Conservation (phyloP, 306 rosid genomes). For the Cucurbita argyrosperma region DNA sequence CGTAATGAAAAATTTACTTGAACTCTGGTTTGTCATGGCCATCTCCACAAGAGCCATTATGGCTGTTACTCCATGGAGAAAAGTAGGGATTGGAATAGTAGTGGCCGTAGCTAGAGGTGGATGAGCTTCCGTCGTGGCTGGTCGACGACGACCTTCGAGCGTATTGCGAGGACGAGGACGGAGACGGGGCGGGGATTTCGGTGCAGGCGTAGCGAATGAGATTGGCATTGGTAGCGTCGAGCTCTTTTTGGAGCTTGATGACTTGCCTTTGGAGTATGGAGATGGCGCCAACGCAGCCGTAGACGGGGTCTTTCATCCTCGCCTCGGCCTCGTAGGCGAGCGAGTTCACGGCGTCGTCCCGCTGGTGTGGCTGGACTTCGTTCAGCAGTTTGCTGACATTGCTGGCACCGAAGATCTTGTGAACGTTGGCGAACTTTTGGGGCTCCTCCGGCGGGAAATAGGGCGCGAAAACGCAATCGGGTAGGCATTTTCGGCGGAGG, state of each 20-base stretch:
- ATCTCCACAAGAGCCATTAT: slow-evolving; percentile 25
- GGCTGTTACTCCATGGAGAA: slow-evolving; percentile 22
- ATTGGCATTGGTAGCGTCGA: slow-evolving; percentile 68
- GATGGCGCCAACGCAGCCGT: slow-evolving; percentile 82
- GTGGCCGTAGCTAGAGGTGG: not conserved
- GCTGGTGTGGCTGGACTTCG: slow-evolving; percentile 64
- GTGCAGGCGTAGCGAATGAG: slow-evolving; percentile 42
- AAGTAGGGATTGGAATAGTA: slow-evolving; percentile 14
- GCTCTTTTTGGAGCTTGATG: slow-evolving; percentile 67
- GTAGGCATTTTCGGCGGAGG: slow-evolving; percentile 65
- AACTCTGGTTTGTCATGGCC: slow-evolving; percentile 19
- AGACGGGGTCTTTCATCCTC: slow-evolving; percentile 75
- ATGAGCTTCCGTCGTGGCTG: not conserved
- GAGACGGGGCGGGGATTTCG: not conserved
- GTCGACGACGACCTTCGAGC: not conserved
- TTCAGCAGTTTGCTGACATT: slow-evolving; percentile 72
- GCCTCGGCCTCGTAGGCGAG: slow-evolving; percentile 94
- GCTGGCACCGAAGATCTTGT: slow-evolving; percentile 90
- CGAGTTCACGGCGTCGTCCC: slow-evolving; percentile 83
- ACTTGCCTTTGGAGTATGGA: slow-evolving; percentile 74
- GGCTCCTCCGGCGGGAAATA: slow-evolving; percentile 89
- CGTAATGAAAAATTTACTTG: slow-evolving; percentile 1
- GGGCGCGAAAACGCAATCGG: slow-evolving; percentile 66
- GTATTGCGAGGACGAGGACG: not conserved
- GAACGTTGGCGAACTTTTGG: slow-evolving; percentile 69